Base-by-base conservation (phyloP, 495 filamentous ascomycete genomes). In the Achaetomiella virescens region DNA sequence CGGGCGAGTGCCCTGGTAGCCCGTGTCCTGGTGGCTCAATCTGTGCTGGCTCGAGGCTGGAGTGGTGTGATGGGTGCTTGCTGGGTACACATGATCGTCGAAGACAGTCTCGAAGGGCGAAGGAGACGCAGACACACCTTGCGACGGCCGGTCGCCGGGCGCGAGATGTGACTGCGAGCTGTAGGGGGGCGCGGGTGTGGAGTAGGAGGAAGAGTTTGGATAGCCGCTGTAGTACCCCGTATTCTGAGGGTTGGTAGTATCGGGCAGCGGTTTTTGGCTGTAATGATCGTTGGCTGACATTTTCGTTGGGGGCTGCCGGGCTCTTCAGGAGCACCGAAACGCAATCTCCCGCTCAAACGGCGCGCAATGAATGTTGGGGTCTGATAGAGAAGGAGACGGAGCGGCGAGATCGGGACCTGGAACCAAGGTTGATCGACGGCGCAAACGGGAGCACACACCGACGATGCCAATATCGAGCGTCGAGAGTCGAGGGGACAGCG, bases 221-320 rank as follows among this genome's bases (percentile, higher is more conserved):
- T 52, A 69, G 73, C 64, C 50, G 54, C 64, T 51, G 57, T 66
- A 55, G 43, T 64, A 65, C 25, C 45, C 54, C 52, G 63, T 43
- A 17, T 47, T 47, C 17, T 40, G 63, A 41, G 66, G 66, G 60
- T 66, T 29, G 27, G 46, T 31, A 57, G 52, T 61, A 66, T 70
- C 61, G 37, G 62, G 69, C 21, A 67, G 68, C 60, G 80, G 74
- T 54, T 73, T 75, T 48, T 73, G 65, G 66, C 81, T 80, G 75
- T 91, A 91, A 70, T 90, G 91, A 55, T 90, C 85, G 76, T 90
- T 88, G 57, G 88, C 80, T 49, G 90, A 86, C 90, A 95, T 96
- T 81, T 31, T 50, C n/a, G 27, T 50, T 48, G 35, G 51, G 35
- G 42, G 38, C 45, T 38, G 12, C 33, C 10, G 27, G 12, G 43